Evolutionary conservation across 192 early-diverging fungal genomes (phyloP).

Genomic region (Coemansia sp.): DNA sequence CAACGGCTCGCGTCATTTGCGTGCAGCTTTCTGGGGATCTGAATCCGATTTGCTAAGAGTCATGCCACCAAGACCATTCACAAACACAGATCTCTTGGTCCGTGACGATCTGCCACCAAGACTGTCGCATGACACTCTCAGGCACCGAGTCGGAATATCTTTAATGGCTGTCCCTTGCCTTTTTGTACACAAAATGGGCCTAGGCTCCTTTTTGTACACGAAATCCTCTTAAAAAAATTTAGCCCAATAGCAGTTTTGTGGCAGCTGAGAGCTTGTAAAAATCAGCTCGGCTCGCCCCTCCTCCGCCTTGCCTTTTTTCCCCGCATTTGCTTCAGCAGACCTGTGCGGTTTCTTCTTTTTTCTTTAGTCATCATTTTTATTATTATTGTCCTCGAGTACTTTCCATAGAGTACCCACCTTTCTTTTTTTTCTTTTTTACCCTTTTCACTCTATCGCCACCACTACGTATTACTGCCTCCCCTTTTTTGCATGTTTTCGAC

Average conservation of each 20-base stretch:
- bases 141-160: background rate
- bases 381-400: background rate
- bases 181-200: background rate
- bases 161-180: background rate
- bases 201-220: background rate
- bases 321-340: background rate
- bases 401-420: background rate
- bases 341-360: background rate
- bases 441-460: background rate
- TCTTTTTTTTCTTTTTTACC: background rate
- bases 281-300: background rate
- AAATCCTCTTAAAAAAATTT: background rate
- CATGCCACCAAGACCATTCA: background rate
- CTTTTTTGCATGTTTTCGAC: slow-evolving; percentile 41
- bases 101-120: background rate
- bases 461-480: background rate
- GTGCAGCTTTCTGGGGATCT: background rate
- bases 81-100: background rate
- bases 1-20: background rate
- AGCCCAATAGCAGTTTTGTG: no score
- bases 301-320: background rate
- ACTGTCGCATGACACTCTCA: background rate
- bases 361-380: slow-evolving; percentile 2
- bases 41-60: background rate
- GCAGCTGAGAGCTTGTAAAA: background rate